phyloP scores from a whole-genome alignment of 352 stramenopile species.

The Phytophthora colocasiae region DNA sequence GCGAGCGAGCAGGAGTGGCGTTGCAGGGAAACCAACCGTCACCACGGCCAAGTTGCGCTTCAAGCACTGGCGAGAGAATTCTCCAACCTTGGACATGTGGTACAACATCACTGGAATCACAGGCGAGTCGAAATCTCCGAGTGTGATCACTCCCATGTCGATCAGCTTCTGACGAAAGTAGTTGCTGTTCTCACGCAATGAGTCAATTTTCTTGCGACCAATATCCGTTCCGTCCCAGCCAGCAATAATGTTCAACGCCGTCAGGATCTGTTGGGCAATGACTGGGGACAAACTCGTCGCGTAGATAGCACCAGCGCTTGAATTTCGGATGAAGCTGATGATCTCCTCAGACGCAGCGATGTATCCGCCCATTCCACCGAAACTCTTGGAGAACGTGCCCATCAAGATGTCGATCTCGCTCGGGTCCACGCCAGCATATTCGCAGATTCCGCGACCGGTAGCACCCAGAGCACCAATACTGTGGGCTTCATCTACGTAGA shows the following conservation, averaged over 20 bases:
- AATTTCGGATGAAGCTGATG: constrained; percentile 63
- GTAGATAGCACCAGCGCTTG: constrained; percentile 66
- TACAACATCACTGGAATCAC: constrained; percentile 99
- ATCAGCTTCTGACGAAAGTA: constrained; percentile 96
- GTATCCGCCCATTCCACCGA: constrained; percentile 98
- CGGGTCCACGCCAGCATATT: constrained; percentile 95
- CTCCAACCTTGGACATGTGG: constrained; percentile 97
- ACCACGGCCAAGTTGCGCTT: constrained; percentile 97
- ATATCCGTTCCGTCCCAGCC: constrained; percentile 95
- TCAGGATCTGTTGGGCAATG: constrained; percentile 70
- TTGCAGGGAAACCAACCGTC: constrained; percentile 97
- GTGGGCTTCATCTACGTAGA: constrained; percentile 98
- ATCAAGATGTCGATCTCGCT: constrained; percentile 98
- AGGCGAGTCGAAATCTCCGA: constrained; percentile 97
- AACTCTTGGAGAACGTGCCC: constrained; percentile 99
- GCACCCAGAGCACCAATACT: constrained; percentile 95
- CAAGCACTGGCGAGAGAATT: constrained; percentile 96
- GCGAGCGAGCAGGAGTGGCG: constrained; percentile 93
- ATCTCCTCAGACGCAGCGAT: constrained; percentile 91
- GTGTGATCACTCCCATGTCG: constrained; percentile 92
- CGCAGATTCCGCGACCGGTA: constrained; percentile 95
- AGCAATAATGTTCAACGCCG: constrained; percentile 94
- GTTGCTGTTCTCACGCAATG: constrained; percentile 98
- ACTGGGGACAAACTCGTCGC: constrained; percentile 68
- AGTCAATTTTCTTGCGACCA: constrained; percentile 92